Conservation (phyloP, 2,329 filamentous ascomycete genomes). For the Monilinia vaccinii-corymbosi region DNA sequence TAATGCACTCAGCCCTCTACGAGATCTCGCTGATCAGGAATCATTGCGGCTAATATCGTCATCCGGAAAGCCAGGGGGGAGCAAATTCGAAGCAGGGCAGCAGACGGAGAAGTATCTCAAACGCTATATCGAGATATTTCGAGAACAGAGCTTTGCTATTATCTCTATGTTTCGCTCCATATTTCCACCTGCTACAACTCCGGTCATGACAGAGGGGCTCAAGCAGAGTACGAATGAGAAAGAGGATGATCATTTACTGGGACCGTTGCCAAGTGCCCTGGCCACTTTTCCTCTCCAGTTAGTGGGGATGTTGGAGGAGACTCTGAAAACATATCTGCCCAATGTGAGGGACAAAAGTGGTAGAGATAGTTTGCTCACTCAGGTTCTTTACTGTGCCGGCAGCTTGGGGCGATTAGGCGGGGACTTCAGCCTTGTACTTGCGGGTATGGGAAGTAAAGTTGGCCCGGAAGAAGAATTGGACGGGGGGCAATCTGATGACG, state of each 20-base stretch:
- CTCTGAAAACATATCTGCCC: conserved; percentile 66
- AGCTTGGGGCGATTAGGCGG: conserved; percentile 83
- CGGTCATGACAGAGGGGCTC: conserved; percentile 14
- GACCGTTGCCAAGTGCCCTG: conserved; percentile 63
- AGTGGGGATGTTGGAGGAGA: conserved; percentile 70
- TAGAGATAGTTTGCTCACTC: conserved; percentile 80
- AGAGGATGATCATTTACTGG: conserved; percentile 35
- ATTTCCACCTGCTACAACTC: conserved; percentile 46
- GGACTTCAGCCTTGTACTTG: conserved; percentile 85
- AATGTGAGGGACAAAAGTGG: conserved; percentile 72
- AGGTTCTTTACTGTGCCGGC: conserved; percentile 86
- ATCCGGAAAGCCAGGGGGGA: conserved; percentile 16
- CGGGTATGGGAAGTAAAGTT: conserved; percentile 37
- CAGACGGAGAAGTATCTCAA: conserved; percentile 94
- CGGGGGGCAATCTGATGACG: conserved; percentile 36
- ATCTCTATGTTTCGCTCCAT: conserved; percentile 91
- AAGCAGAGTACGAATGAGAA: conserved; percentile 14
- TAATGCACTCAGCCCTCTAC: conserved; percentile 73
- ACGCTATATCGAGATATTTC: conserved; percentile 92
- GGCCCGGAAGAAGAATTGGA: conserved; percentile 29
- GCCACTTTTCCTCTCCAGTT: conserved; percentile 80
- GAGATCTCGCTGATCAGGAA: conserved; percentile 85
- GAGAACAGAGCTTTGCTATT: conserved; percentile 94
- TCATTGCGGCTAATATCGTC: conserved; percentile 36
- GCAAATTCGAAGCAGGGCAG: conserved; percentile 60